phyloP scores from a whole-genome alignment of 176 grass and related monocot genomes.

The Aegilops umbellulata region DNA sequence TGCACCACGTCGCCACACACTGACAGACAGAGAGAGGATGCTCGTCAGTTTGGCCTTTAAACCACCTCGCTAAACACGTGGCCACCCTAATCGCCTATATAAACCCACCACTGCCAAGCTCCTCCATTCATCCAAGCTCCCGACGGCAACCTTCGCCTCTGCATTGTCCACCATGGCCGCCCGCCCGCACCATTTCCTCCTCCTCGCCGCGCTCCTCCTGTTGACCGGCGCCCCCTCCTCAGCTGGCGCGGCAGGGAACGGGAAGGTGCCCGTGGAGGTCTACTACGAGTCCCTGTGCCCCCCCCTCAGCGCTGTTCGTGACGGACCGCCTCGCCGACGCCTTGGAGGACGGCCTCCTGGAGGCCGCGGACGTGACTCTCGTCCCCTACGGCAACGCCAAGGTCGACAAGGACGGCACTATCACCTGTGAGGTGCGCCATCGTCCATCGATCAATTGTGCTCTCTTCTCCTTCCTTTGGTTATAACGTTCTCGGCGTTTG shows the following conservation, averaged over 20 bases:
- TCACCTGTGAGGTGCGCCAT: conserved; percentile 41
- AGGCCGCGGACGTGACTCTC: conserved; percentile 30
- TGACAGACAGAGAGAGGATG: no score
- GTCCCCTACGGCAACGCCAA: conserved; percentile 62
- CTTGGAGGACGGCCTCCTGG: conserved; percentile 40
- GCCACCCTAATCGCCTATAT: not conserved
- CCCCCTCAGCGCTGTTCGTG: conserved; percentile 41
- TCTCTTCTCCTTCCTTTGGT: not conserved
- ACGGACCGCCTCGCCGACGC: conserved; percentile 31
- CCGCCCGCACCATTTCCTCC: not conserved
- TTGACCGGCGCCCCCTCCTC: not conserved
- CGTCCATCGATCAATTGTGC: not conserved
- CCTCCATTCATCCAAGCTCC: not conserved
- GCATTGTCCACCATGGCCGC: not conserved
- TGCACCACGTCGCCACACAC: no score
- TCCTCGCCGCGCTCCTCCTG: conserved; percentile 10
- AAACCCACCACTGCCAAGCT: not conserved
- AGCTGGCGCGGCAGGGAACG: not conserved
- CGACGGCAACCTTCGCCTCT: not conserved
- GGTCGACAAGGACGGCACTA: not conserved
- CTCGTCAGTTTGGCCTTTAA: not conserved
- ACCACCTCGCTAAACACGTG: conserved; percentile 3
- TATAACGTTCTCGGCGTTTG: not conserved
- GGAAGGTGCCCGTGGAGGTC: conserved; percentile 41
- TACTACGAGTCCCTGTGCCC: conserved; percentile 71